Base-by-base conservation (phyloP, 495 filamentous ascomycete genomes). In the Tuber brumale region DNA sequence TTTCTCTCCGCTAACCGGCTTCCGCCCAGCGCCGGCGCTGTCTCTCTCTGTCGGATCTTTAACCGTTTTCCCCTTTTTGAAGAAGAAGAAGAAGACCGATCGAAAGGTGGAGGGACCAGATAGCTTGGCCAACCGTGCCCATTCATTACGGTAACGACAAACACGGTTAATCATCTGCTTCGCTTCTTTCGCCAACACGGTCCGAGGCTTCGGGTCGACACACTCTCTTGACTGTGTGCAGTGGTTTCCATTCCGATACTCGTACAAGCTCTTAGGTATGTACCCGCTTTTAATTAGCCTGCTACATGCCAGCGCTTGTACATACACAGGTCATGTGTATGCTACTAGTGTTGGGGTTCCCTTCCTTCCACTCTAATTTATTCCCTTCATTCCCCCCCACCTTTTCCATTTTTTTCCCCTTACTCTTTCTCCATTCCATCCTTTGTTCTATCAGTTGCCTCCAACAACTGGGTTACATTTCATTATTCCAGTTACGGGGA, bases 1-100 rank as follows among this genome's bases (percentile, higher is more conserved):
- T 71, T 39, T 42, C 74, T 51, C 42, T 48, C 27, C 21, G 37
- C 66, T 71, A 46, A 73, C 57, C 71, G 75, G 70, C 69, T 69
- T 71, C 46, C n/a, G 72, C 51, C 69, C 74, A 80, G 79, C 78
- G 78, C 78, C 78, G 78, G 78, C 78, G 74, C 78, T 81, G 79
- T 66, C 74, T 72, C 73, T 79, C 73, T 77, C 79, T 73, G 74
- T 69, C 76, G 74, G 75, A 75, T 70, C 61, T 72, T 72, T 77
- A 14, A 66, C 9, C n/a, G 27, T 31, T 66, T 66, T 66, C 57
- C 57, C 57, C 57, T 66, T 31, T 61, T 66, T 31, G 27, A 16
- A 6, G 27, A 31, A 18, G 16, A 43, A 43, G 10, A 27, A 61
- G 57, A 18, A 57, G n/a, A 23, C 27, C 27, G 48, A 57, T 57